Evolutionary conservation across 78 protist species (phyloP).

Genomic region (Polysphondylium violaceum): DNA sequence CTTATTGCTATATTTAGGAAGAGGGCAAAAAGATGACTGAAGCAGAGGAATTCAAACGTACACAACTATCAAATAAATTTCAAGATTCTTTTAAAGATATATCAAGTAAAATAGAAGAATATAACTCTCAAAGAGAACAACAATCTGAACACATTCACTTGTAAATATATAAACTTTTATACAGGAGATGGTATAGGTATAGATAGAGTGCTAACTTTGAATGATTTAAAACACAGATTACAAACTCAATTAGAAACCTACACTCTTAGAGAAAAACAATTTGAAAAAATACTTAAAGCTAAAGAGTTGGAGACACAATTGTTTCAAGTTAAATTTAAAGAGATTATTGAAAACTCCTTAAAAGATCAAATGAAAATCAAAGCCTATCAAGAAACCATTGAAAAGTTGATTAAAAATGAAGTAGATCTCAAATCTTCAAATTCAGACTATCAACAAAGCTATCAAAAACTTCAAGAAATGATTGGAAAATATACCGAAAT

Average conservation of each 20-base stretch:
- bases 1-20: no score
- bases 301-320: not conserved
- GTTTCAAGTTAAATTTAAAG: no score
- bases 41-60: constrained; percentile 5
- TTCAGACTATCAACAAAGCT: not conserved
- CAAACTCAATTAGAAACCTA: not conserved
- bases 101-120: not conserved
- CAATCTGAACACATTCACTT: not conserved
- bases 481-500: not conserved
- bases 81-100: not conserved
- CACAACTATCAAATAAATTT: constrained; percentile 18
- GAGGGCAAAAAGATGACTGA: not conserved
- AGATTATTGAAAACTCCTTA: not conserved
- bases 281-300: not conserved
- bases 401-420: not conserved
- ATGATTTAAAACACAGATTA: no score
- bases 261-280: not conserved
- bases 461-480: not conserved
- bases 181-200: no score
- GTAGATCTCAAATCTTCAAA: not conserved
- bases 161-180: no score
- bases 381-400: not conserved
- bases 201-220: no score
- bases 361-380: not conserved
- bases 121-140: constrained; percentile 1